A percentile compares a stretch with the other conserved stretches of the same genome.
Conservation (phyloP, 2,329 filamentous ascomycete species). For the Neonectria faginata region DNA sequence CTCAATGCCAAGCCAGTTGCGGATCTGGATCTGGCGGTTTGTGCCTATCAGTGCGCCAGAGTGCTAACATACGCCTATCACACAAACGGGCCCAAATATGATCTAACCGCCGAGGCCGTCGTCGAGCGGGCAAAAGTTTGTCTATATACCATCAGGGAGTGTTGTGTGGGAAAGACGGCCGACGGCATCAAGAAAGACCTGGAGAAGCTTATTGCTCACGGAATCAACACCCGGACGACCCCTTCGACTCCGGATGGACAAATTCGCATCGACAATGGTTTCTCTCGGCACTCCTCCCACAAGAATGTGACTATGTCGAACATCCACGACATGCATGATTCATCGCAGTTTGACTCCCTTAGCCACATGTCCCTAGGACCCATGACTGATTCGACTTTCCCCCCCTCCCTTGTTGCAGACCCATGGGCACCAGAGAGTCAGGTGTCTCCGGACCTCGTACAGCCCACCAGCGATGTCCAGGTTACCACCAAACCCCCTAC, state of each 20-base stretch:
- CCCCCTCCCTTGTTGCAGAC: conserved; percentile 47
- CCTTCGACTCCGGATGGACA: conserved; percentile 38
- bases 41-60: conserved; percentile 66
- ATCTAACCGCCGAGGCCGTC: conserved; percentile 59
- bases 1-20: conserved; percentile 65
- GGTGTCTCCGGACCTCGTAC: conserved; percentile 41
- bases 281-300: conserved; percentile 39
- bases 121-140: conserved; percentile 64
- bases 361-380: conserved; percentile 34
- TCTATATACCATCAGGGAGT: conserved; percentile 62
- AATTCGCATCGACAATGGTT: conserved; percentile 38
- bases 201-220: conserved; percentile 63
- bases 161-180: conserved; percentile 63
- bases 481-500: conserved; percentile 30
- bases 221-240: conserved; percentile 48
- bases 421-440: conserved; percentile 47
- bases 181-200: conserved; percentile 61
- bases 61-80: conserved; percentile 65
- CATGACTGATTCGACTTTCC: conserved; percentile 48
- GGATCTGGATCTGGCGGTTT: conserved; percentile 66
- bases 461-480: conserved; percentile 36
- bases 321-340: conserved; percentile 45
- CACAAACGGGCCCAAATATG: conserved; percentile 56
- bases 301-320: conserved; percentile 44
- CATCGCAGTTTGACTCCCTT: conserved; percentile 35